phyloP scores from a whole-genome alignment of 2,329 filamentous ascomycete species.

The Fusarium tuaranense region DNA sequence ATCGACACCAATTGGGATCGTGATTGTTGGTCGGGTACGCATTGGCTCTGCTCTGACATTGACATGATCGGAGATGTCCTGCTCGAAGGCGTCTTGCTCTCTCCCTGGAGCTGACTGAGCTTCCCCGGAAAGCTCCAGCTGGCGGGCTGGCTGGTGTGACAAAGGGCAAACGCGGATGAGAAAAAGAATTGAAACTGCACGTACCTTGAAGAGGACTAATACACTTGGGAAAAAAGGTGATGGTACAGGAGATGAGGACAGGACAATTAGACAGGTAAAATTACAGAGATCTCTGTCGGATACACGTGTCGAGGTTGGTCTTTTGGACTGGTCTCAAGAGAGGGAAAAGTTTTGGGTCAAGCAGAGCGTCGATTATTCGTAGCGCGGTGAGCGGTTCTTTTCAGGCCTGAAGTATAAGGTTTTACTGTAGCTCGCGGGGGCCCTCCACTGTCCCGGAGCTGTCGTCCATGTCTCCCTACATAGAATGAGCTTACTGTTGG shows the following conservation, averaged over 20 bases:
- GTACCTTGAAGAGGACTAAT: constrained; percentile 41
- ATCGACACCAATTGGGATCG: constrained; percentile 34
- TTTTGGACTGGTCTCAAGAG: constrained; percentile 42
- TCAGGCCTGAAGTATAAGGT: constrained; percentile 53
- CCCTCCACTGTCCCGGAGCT: background rate
- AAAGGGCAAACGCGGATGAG: constrained; percentile 23
- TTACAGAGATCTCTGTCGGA: constrained; percentile 33
- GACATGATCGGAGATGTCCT: constrained; percentile 22
- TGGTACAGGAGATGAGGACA: constrained; percentile 28
- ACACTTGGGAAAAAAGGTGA: constrained; percentile 29
- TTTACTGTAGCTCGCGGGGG: constrained; percentile 23
- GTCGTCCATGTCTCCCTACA: background rate
- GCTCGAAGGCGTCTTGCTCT: constrained; percentile 25
- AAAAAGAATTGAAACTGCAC: constrained; percentile 30
- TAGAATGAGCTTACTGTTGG: background rate
- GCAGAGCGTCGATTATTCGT: constrained; percentile 31
- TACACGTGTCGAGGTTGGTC: constrained; percentile 39
- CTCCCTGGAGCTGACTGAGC: constrained; percentile 15
- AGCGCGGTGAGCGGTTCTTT: constrained; percentile 27
- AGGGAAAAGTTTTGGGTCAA: constrained; percentile 48
- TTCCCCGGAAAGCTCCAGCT: constrained; percentile 22
- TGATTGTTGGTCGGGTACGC: constrained; percentile 9
- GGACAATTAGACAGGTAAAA: constrained; percentile 26
- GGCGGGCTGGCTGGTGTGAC: constrained; percentile 18
- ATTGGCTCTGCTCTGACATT: constrained; percentile 6